Conservation (phyloP, 176 grass and related monocot species). For the Oryza glaberrima region DNA sequence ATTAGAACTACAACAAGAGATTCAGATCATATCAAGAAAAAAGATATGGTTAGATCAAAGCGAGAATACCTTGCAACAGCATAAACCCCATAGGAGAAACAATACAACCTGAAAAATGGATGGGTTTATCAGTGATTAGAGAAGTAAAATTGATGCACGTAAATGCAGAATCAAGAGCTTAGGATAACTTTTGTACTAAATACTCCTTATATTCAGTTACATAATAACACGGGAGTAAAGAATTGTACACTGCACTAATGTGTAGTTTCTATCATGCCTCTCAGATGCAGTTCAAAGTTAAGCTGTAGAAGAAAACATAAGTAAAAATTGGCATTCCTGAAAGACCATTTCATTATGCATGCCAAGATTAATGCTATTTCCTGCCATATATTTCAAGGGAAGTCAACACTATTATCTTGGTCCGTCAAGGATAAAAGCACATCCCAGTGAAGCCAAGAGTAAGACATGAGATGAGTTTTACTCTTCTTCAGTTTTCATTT, state of each 20-base stretch:
- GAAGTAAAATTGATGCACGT: neutral
- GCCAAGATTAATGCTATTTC: neutral
- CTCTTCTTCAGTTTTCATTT: neutral
- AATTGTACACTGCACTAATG: neutral
- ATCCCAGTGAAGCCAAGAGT: neutral
- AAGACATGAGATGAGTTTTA: neutral
- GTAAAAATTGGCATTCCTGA: neutral
- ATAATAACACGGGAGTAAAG: neutral
- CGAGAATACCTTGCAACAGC: conserved; percentile 86
- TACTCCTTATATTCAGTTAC: neutral
- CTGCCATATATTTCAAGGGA: neutral
- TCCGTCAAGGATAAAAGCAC: neutral
- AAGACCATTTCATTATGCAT: neutral
- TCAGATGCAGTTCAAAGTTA: neutral
- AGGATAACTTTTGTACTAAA: neutral
- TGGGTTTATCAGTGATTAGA: neutral
- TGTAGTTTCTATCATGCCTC: neutral
- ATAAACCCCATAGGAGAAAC: conserved; percentile 88
- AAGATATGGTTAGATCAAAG: neutral
- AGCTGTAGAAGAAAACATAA: conserved; percentile 7
- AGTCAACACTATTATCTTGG: neutral
- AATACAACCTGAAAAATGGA: conserved; percentile 69
- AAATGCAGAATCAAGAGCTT: neutral
- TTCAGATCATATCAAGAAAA: neutral
- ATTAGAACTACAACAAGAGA: conserved; percentile 8